Conservation (phyloP, 2,329 filamentous ascomycete species). For the Apiospora kogelbergensis region DNA sequence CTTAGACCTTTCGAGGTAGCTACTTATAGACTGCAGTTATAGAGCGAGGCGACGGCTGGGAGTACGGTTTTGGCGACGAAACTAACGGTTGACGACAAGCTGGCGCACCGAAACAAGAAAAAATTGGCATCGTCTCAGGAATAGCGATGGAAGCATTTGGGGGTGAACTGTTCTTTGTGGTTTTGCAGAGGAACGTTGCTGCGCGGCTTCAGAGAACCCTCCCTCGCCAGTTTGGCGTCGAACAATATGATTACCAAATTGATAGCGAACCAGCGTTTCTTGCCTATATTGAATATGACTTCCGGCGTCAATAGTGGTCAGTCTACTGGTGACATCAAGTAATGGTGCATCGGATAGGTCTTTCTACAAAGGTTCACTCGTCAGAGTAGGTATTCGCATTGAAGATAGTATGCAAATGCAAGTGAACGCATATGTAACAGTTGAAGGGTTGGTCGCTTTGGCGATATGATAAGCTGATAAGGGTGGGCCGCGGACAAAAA, state of each 20-base stretch:
- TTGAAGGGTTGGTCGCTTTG: not conserved
- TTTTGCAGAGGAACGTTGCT: not conserved
- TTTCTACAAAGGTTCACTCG: too few species aligned
- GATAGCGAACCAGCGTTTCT: not conserved
- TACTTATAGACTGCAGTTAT: slow-evolving; percentile 66
- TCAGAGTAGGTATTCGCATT: too few species aligned
- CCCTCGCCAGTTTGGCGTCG: not conserved
- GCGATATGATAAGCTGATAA: not conserved
- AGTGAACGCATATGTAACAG: not conserved
- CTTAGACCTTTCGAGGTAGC: slow-evolving; percentile 83
- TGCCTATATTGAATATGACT: not conserved
- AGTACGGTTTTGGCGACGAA: not conserved
- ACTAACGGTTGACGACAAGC: not conserved
- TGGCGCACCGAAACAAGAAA: not conserved
- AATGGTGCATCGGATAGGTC: not conserved
- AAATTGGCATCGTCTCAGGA: not conserved
- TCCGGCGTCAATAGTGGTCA: not conserved
- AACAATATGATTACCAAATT: not conserved
- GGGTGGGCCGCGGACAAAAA: not conserved
- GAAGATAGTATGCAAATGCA: not conserved
- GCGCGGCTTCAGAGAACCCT: not conserved
- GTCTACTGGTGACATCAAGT: not conserved
- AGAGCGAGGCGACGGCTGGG: not conserved
- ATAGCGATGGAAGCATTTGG: not conserved
- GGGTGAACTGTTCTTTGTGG: too few species aligned